A percentile compares a stretch with the other conserved stretches of the same genome.
Evolutionary conservation across 2,329 filamentous ascomycete species (phyloP).

Genomic region (Fusarium sp.): DNA sequence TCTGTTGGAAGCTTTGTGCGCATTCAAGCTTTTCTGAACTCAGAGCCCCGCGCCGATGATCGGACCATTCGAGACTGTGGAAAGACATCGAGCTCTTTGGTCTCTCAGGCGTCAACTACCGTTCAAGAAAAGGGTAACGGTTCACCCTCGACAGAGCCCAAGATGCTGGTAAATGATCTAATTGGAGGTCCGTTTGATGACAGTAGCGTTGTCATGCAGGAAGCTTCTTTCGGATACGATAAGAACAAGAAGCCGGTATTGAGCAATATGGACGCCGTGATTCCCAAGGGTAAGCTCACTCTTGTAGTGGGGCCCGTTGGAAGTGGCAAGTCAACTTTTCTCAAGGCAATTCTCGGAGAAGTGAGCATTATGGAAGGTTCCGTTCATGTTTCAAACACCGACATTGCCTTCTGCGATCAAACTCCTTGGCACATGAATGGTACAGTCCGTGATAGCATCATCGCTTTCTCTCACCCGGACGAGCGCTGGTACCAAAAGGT

Average conservation of each 20-base stretch:
- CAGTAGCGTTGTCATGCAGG: neutral
- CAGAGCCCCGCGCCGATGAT: conserved; percentile 12
- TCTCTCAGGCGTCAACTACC: neutral
- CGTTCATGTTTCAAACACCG: conserved; percentile 3
- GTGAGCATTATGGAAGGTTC: conserved; percentile 17
- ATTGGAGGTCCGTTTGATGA: fast-evolving
- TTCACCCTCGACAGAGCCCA: neutral
- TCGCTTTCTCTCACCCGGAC: conserved; percentile 44
- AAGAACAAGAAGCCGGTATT: conserved; percentile 8
- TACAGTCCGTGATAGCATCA: conserved; percentile 50
- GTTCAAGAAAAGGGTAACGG: neutral
- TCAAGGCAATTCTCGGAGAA: conserved; percentile 49
- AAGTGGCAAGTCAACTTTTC: conserved; percentile 51
- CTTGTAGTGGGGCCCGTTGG: conserved; percentile 52
- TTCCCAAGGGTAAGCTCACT: conserved; percentile 18
- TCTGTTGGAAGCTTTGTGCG: conserved; percentile 32
- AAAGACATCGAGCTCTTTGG: neutral
- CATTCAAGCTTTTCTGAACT: conserved; percentile 29
- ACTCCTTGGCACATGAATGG: conserved; percentile 47
- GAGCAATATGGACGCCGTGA: neutral
- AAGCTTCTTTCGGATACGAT: conserved; percentile 25
- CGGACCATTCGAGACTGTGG: neutral
- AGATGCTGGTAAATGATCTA: neutral
- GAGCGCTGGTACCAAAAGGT: conserved; percentile 47
- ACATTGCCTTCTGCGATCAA: conserved; percentile 44